Base-by-base conservation (phyloP, 2,329 filamentous ascomycete genomes). In the Alternaria incomplexa region DNA sequence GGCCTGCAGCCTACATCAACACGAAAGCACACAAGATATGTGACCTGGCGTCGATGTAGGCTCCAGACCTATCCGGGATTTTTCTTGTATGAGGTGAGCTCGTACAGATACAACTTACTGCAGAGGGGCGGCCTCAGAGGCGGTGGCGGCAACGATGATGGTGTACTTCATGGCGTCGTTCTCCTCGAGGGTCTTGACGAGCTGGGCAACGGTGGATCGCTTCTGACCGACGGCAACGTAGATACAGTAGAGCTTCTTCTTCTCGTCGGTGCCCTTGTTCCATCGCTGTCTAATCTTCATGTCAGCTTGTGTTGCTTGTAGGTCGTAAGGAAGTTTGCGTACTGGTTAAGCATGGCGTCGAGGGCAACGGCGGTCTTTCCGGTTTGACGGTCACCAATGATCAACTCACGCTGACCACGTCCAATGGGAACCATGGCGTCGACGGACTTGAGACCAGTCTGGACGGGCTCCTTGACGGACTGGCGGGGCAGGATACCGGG, bases 311-410 rank as follows among this genome's bases (percentile, higher is more conserved):
- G 17, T 36, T 22, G 17, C 48, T 51, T 32, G 28, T 3, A 23
- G 17, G 20, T 50, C 4, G 9, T 4, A 36, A 11, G 17, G 1
- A n/a, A 3, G 2, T 22, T 51, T 36, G 32, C 89, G 90, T 96
- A 96, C 89, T 99, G 96, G 91, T 99, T 99, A 69, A 99, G 91
- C 77, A 99, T 98, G 83, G 95, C 90, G 83, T 99, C 96, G 68
- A 99, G 93, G 80, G 91, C 95, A 82, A 99, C 95, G 79, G 96
- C 96, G 81, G 96, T 99, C 92, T 99, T 99, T 85, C 96, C 96
- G 79, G 96, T 99, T 87, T 99, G 96, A 93, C 96, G 96, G 83
- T 99, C 96, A 88, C 96, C 96, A 85, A 99, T 99, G 85, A 99
- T 98, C 89, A 99, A 87, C 88, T 99, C 96, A 95, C 96, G 96